Conservation (phyloP, 2,329 filamentous ascomycete genomes). For the Orbilia brochopaga region DNA sequence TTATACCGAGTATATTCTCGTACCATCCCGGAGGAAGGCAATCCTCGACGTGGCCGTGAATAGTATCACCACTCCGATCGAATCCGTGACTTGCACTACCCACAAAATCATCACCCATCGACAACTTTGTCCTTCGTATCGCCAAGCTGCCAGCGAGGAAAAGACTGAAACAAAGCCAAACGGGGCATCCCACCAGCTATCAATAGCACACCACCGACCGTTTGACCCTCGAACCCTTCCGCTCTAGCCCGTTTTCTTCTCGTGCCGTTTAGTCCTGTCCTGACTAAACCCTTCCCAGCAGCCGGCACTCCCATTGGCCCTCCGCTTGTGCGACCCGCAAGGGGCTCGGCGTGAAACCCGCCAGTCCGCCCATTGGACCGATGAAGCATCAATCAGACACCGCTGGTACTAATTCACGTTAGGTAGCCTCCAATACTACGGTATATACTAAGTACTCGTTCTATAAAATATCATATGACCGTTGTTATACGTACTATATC, state of each 20-base stretch:
- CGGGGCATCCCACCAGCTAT: conserved; percentile 19
- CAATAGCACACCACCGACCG: conserved; percentile 12
- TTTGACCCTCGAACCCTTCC: not conserved
- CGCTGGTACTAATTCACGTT: no score
- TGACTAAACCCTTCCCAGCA: conserved; percentile 7
- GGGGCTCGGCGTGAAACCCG: conserved; percentile 2
- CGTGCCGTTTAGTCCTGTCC: not conserved
- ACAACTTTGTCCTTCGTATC: no score
- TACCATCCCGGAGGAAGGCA: conserved; percentile 2
- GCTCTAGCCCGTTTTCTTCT: no score
- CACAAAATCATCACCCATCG: no score
- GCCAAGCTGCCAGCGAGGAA: no score
- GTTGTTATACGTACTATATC: no score
- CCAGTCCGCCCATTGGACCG: conserved; percentile 22
- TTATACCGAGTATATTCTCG: conserved; percentile 9
- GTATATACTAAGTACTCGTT: no score
- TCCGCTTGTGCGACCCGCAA: conserved; percentile 34
- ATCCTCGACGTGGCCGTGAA: not conserved
- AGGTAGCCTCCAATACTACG: no score
- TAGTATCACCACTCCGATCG: conserved; percentile 19
- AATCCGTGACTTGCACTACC: not conserved
- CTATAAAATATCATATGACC: no score
- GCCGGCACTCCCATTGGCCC: conserved; percentile 27
- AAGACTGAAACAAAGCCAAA: conserved; percentile 8
- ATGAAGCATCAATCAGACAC: conserved; percentile 48